phyloP scores from a whole-genome alignment of 2,329 filamentous ascomycete genomes.

The Diaporthe velutina region DNA sequence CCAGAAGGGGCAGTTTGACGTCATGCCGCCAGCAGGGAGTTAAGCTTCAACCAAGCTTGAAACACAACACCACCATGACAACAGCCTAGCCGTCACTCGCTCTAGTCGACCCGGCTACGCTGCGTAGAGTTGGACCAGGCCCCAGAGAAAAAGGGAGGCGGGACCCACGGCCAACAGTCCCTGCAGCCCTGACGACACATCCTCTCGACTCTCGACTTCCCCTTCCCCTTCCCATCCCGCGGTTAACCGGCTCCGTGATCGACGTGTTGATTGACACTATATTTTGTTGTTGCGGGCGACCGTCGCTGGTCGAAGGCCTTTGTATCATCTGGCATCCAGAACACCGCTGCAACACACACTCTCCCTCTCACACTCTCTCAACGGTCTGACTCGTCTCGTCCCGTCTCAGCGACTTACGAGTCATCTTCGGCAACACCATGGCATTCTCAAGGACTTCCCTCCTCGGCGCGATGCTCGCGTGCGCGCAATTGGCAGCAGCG shows the following conservation, averaged over 20 bases:
- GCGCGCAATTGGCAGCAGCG: conserved; percentile 40
- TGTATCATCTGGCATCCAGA: not conserved
- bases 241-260: not conserved
- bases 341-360: not conserved
- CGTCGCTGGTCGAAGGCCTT: not conserved
- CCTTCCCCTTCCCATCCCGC: not conserved
- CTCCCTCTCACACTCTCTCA: not conserved
- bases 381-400: not conserved
- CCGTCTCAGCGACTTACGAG: not conserved
- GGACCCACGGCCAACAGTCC: conserved; percentile 4
- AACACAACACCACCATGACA: conserved; percentile 29
- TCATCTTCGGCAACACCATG: conserved; percentile 26
- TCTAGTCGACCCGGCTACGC: not conserved
- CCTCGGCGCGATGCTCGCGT: conserved; percentile 33
- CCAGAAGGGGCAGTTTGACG: conserved; percentile 29
- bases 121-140: not conserved
- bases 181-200: not conserved
- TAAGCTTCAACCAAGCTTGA: conserved; percentile 28
- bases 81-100: conserved; percentile 4
- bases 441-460: conserved; percentile 19
- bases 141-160: conserved; percentile 21
- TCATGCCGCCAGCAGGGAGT: conserved; percentile 5
- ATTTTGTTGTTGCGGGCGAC: not conserved
- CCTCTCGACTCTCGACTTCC: too few relatives aligned
- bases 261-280: not conserved